Evolutionary conservation across 768 basidiomycete species (phyloP).

Genomic region (Pulveroboletus sp.): DNA sequence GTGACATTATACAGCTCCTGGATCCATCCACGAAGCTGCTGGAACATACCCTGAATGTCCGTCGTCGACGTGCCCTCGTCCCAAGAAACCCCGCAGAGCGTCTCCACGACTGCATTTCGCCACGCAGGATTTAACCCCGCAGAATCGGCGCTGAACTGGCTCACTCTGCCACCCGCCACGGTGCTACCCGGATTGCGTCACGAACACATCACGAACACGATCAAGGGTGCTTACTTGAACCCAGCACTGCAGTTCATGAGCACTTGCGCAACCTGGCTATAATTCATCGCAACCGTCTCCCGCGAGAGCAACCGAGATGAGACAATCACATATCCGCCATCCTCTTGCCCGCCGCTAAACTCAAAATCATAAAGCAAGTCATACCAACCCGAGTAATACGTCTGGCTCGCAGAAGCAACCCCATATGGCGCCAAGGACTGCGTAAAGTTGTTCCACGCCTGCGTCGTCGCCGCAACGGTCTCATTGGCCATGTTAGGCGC

Average conservation of each 20-base stretch:
- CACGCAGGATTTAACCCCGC: constrained; percentile 48
- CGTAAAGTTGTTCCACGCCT: constrained; percentile 30
- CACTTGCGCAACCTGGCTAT: not conserved
- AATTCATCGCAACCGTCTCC: not conserved
- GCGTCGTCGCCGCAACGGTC: constrained; percentile 31
- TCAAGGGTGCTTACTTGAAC: not conserved
- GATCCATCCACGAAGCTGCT: no score
- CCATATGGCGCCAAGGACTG: not conserved
- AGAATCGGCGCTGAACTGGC: constrained; percentile 32
- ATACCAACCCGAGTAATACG: not conserved
- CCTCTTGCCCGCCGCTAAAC: not conserved
- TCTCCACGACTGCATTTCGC: constrained; percentile 36
- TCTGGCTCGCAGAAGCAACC: not conserved
- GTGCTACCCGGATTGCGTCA: constrained; percentile 25
- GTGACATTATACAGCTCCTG: constrained; percentile 21
- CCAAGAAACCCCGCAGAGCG: not conserved
- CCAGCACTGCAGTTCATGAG: not conserved
- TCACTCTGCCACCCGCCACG: constrained; percentile 45
- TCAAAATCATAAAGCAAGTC: not conserved
- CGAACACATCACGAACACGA: no score
- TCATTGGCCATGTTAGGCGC: constrained; percentile 36
- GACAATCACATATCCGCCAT: not conserved
- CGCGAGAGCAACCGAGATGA: not conserved
- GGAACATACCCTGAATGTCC: no score
- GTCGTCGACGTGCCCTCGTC: no score